A percentile compares a stretch with the other conserved stretches of the same genome.
phyloP scores from a whole-genome alignment of 2,329 filamentous ascomycete species.

The Penicillium aurantiogriseum region DNA sequence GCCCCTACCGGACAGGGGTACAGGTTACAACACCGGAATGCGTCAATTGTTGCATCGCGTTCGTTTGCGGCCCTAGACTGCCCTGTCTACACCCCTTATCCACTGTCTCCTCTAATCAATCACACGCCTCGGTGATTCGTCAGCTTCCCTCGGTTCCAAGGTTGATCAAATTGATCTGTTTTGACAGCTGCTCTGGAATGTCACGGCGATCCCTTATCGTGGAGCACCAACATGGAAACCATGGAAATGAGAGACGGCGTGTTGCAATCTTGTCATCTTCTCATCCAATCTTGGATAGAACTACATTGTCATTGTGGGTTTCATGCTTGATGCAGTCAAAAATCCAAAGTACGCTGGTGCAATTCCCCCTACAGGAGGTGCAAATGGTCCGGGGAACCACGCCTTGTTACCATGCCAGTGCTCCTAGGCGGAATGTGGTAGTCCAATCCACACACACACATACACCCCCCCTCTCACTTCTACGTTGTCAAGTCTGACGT shows the following conservation, averaged over 20 bases:
- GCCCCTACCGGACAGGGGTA: conserved; percentile 17
- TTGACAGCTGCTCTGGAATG: conserved; percentile 21
- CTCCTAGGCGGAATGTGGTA: conserved; percentile 22
- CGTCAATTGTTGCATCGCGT: conserved; percentile 12
- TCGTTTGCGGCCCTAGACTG: conserved; percentile 16
- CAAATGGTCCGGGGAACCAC: conserved; percentile 16
- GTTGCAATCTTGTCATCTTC: conserved; percentile 14
- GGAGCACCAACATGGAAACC: conserved; percentile 13
- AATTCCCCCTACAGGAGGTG: conserved; percentile 6
- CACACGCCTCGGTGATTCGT: background rate
- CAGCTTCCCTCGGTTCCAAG: background rate
- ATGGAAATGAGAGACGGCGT: conserved; percentile 16
- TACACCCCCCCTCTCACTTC: conserved; percentile 1
- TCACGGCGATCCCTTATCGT: conserved; percentile 14
- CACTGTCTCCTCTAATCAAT: background rate
- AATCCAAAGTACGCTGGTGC: background rate
- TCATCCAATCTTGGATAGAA: background rate
- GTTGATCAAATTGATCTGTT: conserved; percentile 2
- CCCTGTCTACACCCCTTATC: background rate
- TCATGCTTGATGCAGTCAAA: conserved; percentile 12
- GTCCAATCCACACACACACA: conserved; percentile 7
- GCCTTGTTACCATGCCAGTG: conserved; percentile 29
- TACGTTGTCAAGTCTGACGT: conserved; percentile 1
- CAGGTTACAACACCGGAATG: conserved; percentile 16
- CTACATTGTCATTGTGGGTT: background rate